phyloP scores from a whole-genome alignment of 139 green algal genomes.

The Micractinium conductrix region DNA sequence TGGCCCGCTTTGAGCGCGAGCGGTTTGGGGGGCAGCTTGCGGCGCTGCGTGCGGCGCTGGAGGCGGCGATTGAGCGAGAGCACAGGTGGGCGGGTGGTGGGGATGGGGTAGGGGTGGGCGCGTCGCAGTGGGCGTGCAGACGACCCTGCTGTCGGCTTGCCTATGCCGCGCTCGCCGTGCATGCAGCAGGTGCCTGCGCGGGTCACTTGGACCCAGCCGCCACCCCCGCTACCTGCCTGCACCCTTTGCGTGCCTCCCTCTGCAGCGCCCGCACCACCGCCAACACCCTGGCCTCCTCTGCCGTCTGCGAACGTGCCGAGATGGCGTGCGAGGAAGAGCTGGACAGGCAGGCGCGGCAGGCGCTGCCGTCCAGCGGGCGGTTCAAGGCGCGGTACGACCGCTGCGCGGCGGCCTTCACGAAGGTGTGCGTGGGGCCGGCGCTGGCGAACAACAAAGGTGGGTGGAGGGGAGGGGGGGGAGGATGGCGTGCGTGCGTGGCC shows the following conservation, averaged over 20 bases:
- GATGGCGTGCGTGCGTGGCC: neutral
- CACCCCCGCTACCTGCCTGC: neutral
- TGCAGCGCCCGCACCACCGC: slow-evolving; percentile 29
- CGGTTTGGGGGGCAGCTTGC: slow-evolving; percentile 59
- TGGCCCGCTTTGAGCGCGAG: slow-evolving; percentile 53
- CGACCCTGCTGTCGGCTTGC: too few relatives aligned
- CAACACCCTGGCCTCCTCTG: slow-evolving; percentile 45
- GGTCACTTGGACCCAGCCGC: neutral
- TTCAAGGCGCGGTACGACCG: slow-evolving; percentile 59
- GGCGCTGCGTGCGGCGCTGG: slow-evolving; percentile 51
- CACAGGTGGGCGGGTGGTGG: slow-evolving; percentile 9
- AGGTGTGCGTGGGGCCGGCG: slow-evolving; percentile 63
- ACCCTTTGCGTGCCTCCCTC: neutral
- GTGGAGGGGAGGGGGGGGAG: neutral
- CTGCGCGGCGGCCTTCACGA: slow-evolving; percentile 62
- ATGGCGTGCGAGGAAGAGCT: slow-evolving; percentile 55
- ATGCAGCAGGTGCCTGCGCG: neutral
- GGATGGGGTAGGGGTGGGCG: neutral
- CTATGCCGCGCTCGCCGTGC: too few relatives aligned
- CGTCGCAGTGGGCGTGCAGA: too few relatives aligned
- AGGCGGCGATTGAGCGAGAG: slow-evolving; percentile 52
- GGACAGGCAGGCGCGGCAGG: slow-evolving; percentile 52
- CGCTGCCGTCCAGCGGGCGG: slow-evolving; percentile 55
- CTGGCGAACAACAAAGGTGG: slow-evolving; percentile 10
- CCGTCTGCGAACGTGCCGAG: slow-evolving; percentile 53